These are phyloP conservation scores for Solanum appendiculatum DNA, from an alignment of 257 asterid genomes.

Conservation along the genomic window DNA sequence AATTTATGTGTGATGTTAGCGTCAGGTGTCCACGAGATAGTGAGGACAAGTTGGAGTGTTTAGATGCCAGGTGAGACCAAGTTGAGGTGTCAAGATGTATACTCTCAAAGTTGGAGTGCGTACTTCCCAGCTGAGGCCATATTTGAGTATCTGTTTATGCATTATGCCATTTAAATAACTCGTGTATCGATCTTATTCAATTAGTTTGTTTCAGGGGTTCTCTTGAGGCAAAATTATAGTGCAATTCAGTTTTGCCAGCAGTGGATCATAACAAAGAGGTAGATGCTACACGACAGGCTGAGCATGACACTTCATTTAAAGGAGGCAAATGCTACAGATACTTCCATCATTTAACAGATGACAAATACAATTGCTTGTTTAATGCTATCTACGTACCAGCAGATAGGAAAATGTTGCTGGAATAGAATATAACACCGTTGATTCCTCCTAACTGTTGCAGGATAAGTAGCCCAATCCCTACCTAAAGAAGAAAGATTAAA, in stretches of 20 bases:
- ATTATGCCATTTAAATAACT: not conserved
- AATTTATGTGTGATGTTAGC: not conserved
- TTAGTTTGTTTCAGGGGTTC: not conserved
- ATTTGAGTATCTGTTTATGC: not conserved
- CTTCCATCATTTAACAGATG: not conserved
- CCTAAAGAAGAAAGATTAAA: constrained; percentile 19
- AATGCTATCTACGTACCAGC: constrained; percentile 46
- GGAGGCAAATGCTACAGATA: not conserved
- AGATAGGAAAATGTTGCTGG: constrained; percentile 66
- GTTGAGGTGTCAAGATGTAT: not conserved
- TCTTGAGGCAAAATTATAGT: not conserved
- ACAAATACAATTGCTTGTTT: not conserved
- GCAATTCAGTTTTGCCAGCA: not conserved
- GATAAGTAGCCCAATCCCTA: constrained; percentile 78
- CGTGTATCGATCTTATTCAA: not conserved
- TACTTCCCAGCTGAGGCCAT: not conserved
- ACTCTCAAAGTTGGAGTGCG: not conserved
- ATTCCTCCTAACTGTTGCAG: constrained; percentile 78
- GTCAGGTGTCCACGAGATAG: not conserved
- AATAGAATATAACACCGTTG: constrained; percentile 82
- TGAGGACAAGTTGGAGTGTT: not conserved
- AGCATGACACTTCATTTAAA: not conserved
- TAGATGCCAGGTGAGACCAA: not conserved
- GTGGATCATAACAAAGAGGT: not conserved
- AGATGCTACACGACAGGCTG: not conserved